Percentiles rank a stretch among this genome's conserved stretches.
These are phyloP conservation scores for Coemansia sp. DNA, from an alignment of 192 early-diverging fungal genomes.

Conservation along the genomic window DNA sequence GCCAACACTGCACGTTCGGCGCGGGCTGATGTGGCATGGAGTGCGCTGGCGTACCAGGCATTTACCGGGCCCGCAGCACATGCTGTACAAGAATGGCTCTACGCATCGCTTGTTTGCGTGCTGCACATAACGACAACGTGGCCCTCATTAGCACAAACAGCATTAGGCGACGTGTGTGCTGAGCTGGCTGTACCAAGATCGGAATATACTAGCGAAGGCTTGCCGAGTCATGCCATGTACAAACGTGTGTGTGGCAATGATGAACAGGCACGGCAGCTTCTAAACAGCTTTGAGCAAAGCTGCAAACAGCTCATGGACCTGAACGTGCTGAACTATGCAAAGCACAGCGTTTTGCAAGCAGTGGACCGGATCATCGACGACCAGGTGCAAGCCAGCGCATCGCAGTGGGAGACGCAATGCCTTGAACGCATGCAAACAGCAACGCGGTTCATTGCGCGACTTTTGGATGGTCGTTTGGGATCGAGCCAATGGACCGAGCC, in stretches of 20 bases:
- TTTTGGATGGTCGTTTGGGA: constrained; percentile 18
- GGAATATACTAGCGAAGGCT: not conserved
- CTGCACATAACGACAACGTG: constrained; percentile 4
- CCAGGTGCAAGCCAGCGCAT: constrained; percentile 6
- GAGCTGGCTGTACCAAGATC: not conserved
- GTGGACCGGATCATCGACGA: constrained; percentile 12
- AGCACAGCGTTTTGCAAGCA: not conserved
- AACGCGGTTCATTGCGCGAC: not conserved
- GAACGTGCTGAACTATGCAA: constrained; percentile 4
- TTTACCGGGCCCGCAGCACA: constrained; percentile 4
- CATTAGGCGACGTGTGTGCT: not conserved
- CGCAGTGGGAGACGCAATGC: constrained; percentile 20
- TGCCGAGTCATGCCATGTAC: not conserved
- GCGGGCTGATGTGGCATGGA: constrained; percentile 13
- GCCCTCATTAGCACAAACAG: not conserved
- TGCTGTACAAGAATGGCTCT: constrained; percentile 28
- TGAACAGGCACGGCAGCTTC: not conserved
- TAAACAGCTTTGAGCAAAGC: constrained; percentile 7
- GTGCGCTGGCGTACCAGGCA: constrained; percentile 19
- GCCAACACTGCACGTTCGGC: not conserved
- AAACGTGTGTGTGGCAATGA: not conserved
- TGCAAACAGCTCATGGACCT: constrained; percentile 18
- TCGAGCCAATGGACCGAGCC: not conserved
- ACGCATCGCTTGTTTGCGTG: constrained; percentile 13
- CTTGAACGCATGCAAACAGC: constrained; percentile 6